Percentiles rank a stretch among this genome's conserved stretches.
Conservation (phyloP, 768 basidiomycete species). For the Leccinum arenicola region DNA sequence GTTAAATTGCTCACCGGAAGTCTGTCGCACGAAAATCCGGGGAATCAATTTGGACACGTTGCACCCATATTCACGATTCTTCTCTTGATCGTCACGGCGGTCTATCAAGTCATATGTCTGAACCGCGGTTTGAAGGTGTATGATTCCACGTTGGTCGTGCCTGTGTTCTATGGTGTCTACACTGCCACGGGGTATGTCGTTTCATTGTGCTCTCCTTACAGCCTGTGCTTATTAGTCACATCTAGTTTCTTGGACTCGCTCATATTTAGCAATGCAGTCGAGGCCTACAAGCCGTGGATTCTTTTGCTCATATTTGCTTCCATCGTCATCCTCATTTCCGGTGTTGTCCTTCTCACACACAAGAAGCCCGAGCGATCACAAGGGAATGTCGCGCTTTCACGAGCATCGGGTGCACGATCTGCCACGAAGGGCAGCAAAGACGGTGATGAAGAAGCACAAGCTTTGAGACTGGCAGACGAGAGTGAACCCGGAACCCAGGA, state of each 20-base stretch:
- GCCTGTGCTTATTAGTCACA: constrained; percentile 7
- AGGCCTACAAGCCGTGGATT: constrained; percentile 84
- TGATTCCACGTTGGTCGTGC: constrained; percentile 88
- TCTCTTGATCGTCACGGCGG: constrained; percentile 63
- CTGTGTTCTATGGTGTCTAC: constrained; percentile 92
- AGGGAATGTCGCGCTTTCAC: constrained; percentile 28
- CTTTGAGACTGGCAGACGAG: constrained; percentile 34
- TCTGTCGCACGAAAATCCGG: constrained; percentile 74
- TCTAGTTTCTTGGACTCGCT: constrained; percentile 60
- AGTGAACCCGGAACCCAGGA: constrained; percentile 35
- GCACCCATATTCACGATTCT: constrained; percentile 77
- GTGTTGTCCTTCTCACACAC: constrained; percentile 90
- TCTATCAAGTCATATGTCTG: constrained; percentile 88
- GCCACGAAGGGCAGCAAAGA: constrained; percentile 15
- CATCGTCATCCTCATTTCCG: constrained; percentile 81
- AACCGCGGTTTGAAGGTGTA: constrained; percentile 89
- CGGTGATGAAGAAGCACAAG: constrained; percentile 32
- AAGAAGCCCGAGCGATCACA: constrained; percentile 72
- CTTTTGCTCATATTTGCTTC: constrained; percentile 86
- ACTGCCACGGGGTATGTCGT: constrained; percentile 71
- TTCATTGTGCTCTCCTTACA: not conserved
- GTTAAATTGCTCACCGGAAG: constrained; percentile 78
- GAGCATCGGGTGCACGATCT: constrained; percentile 24
- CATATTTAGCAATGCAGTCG: constrained; percentile 82
- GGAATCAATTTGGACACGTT: constrained; percentile 83